Evolutionary conservation across 192 early-diverging fungal genomes (phyloP), one percentile per base, ranked within the genome.

Genomic region (Chytriomyces hyalinus): DNA sequence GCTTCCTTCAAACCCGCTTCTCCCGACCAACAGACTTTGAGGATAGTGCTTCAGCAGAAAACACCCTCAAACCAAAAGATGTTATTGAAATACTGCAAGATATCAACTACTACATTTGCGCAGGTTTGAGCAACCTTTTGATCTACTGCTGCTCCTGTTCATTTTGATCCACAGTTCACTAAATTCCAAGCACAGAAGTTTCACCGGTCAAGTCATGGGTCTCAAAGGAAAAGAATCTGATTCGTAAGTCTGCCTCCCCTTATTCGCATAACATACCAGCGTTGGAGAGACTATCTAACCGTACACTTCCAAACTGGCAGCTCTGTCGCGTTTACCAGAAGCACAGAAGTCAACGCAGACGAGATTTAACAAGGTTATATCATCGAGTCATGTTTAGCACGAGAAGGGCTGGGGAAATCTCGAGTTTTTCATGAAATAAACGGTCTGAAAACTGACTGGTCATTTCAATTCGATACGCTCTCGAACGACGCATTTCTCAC

Each of bases 81-180:
- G 46, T 77, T 7, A 53, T 77, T 28, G 76, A 77, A 48, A 77
- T 77, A 9, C 61, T 77, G 24, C n/a, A 67, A 6, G 76, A 77
- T 46, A 77, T 77, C 65, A 77, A 59, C 45, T 44, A 28, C 15
- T 77, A 77, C 45, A 57, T 77, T 17, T 66, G 66, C 11, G 44
- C 76, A 36, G 67, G 46, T 63, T 63, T 76, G 22, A 20, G 53
- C 53, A 57, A 20, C 53, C 53, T 57, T 20, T 1, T 57, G 53
- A n/a, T 57, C 20, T 53, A 4, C 11, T 65, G 2, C 26, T 43
- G 13, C 1, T 20, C 64, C 36, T 43, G 13, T 65, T 65, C 36
- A 28, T 65, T 26, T 65, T 60, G 57, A 17, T 44, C 13, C 43
- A 44, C 2, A 2, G 43, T 43, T 20, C 47, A 13, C 67, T 13